Evolutionary conservation across 768 basidiomycete species (phyloP).

Genomic region (Lactifluus pinguis): DNA sequence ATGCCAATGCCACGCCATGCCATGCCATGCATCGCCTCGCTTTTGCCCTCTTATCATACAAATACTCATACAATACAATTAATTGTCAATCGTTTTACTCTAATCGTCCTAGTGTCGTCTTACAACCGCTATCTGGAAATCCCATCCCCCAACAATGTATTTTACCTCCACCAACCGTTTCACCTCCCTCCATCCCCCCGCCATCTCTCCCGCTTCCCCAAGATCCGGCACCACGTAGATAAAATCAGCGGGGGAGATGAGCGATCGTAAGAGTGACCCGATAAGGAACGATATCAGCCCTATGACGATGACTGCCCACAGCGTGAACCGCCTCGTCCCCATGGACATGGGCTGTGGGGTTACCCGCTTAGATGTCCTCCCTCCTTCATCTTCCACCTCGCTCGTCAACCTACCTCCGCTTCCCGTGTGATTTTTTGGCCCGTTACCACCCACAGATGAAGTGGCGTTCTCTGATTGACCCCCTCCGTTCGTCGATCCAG

Average conservation of each 20-base stretch:
- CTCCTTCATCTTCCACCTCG: background rate
- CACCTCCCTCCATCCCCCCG: slow-evolving; percentile 75
- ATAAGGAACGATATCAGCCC: slow-evolving; percentile 86
- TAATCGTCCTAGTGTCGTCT: slow-evolving; percentile 44
- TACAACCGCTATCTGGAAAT: slow-evolving; percentile 79
- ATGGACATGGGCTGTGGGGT: slow-evolving; percentile 6
- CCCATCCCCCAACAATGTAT: slow-evolving; percentile 77
- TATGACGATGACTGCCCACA: slow-evolving; percentile 58
- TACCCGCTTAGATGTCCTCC: background rate
- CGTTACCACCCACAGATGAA: slow-evolving; percentile 2
- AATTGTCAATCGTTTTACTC: background rate
- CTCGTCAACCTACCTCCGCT: background rate
- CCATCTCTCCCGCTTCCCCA: slow-evolving; percentile 42
- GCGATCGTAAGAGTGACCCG: slow-evolving; percentile 80
- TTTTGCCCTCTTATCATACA: no score
- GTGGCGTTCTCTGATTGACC: slow-evolving; percentile 13
- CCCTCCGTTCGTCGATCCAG: slow-evolving; percentile 6
- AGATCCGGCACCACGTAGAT: slow-evolving; percentile 64
- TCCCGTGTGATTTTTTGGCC: background rate
- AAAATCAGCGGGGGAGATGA: slow-evolving; percentile 87
- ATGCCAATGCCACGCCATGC: background rate
- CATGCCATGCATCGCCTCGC: no score
- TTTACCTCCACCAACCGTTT: slow-evolving; percentile 73
- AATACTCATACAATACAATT: no score
- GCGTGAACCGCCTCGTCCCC: slow-evolving; percentile 28